phyloP scores from a whole-genome alignment of 164 flowering plant species.

The Tetrastigma voinierianum region DNA sequence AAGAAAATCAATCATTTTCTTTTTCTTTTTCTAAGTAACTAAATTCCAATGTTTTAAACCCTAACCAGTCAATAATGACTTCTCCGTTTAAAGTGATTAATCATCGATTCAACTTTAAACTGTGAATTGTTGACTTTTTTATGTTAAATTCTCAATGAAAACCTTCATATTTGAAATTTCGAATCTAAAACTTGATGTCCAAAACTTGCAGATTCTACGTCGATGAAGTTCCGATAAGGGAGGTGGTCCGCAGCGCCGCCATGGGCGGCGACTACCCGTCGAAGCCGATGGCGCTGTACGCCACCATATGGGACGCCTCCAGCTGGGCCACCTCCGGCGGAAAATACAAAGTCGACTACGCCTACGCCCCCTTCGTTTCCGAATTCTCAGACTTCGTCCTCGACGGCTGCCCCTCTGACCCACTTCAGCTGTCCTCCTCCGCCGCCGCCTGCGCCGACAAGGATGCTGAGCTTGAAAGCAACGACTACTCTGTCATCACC shows the following conservation, averaged over 20 bases:
- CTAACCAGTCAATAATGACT: too few relatives aligned
- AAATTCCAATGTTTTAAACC: too few relatives aligned
- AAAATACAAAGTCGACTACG: constrained; percentile 65
- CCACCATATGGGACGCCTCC: constrained; percentile 97
- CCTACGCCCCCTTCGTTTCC: constrained; percentile 71
- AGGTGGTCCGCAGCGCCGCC: constrained; percentile 49
- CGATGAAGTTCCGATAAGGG: constrained; percentile 84
- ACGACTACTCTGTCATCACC: constrained; percentile 44
- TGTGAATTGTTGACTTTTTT: too few relatives aligned
- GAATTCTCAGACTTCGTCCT: constrained; percentile 62
- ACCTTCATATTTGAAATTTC: too few relatives aligned
- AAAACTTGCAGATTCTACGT: constrained; percentile 64
- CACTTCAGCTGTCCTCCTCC: constrained; percentile 39
- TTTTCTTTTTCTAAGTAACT: too few relatives aligned
- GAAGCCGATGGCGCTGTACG: constrained; percentile 88
- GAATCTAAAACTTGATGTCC: background rate
- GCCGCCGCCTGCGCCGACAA: constrained; percentile 24
- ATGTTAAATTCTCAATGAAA: too few relatives aligned
- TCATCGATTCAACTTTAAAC: too few relatives aligned
- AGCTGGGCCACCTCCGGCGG: constrained; percentile 93
- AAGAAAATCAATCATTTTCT: too few relatives aligned
- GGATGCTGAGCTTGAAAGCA: constrained; percentile 19
- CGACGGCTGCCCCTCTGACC: constrained; percentile 67
- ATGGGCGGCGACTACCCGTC: constrained; percentile 91
- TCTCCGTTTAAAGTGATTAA: too few relatives aligned